Evolutionary conservation across 2,329 filamentous ascomycete genomes (phyloP).

Genomic region (Penicillium sp.): DNA sequence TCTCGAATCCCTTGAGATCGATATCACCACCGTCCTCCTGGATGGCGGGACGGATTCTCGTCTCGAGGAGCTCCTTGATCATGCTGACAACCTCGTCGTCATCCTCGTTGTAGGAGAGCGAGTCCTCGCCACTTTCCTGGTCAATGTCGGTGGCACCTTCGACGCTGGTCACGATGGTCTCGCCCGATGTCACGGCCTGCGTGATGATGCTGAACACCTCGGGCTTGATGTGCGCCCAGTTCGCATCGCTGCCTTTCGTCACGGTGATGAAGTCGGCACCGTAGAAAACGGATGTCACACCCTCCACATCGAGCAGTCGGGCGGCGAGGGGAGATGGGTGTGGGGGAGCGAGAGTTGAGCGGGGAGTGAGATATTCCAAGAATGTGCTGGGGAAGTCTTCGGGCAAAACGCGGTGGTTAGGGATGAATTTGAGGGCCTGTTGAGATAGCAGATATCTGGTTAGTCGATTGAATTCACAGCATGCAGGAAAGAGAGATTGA

Average conservation of each 20-base stretch:
- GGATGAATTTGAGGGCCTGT: constrained; percentile 84
- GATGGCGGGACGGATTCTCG: constrained; percentile 89
- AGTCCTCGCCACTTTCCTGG: constrained; percentile 62
- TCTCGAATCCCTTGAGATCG: constrained; percentile 86
- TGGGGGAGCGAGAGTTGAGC: constrained; percentile 83
- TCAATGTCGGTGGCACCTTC: constrained; percentile 59
- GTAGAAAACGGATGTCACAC: constrained; percentile 93
- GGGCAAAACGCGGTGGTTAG: constrained; percentile 83
- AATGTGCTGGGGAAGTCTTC: constrained; percentile 71
- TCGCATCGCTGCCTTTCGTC: constrained; percentile 81
- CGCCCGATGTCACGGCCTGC: constrained; percentile 81
- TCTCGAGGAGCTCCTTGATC: constrained; percentile 98
- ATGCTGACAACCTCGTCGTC: constrained; percentile 94
- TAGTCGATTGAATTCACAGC: not conserved
- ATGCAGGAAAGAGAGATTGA: not conserved
- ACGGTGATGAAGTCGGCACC: constrained; percentile 95
- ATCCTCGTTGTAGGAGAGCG: constrained; percentile 79
- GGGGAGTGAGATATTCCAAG: constrained; percentile 87
- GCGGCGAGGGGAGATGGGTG: constrained; percentile 89
- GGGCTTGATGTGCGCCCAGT: constrained; percentile 93
- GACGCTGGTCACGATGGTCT: constrained; percentile 73
- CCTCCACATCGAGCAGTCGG: constrained; percentile 88
- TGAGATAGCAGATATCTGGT: not conserved
- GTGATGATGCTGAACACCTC: constrained; percentile 96
- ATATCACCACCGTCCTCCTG: constrained; percentile 98